Percentiles rank a stretch among this genome's conserved stretches.
Evolutionary conservation across 495 filamentous ascomycete species (phyloP).

Genomic region (Talaromyces liani): DNA sequence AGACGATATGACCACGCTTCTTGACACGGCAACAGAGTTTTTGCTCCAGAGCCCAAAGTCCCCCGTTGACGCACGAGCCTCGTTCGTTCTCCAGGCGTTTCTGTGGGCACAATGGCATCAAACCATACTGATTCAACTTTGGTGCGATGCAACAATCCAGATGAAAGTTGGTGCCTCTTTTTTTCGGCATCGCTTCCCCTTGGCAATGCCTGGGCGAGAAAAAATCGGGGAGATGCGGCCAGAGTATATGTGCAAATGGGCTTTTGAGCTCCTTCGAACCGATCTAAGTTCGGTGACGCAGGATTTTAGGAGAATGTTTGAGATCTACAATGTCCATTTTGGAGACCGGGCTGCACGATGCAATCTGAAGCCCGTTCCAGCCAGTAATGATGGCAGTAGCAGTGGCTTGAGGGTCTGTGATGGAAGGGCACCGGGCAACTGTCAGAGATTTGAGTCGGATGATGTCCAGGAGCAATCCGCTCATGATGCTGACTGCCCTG

Average conservation of each 20-base stretch:
- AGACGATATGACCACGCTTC: not conserved
- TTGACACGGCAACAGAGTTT: not conserved
- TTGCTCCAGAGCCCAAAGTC: not conserved
- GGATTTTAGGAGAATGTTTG: not conserved
- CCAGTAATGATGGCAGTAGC: slow-evolving; percentile 7
- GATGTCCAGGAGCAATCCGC: slow-evolving; percentile 11
- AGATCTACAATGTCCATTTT: not conserved
- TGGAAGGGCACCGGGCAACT: slow-evolving; percentile 6
- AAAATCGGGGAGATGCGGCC: not conserved
- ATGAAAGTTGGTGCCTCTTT: not conserved
- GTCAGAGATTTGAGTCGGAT: slow-evolving; percentile 13
- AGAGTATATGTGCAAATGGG: slow-evolving; percentile 15
- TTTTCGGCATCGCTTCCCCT: not conserved
- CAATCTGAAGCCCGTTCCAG: not conserved
- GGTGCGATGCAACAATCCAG: not conserved
- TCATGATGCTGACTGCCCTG: slow-evolving; percentile 8
- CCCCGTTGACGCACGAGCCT: not conserved
- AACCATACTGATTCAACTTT: slow-evolving; percentile 11
- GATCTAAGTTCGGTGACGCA: not conserved
- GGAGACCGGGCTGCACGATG: slow-evolving; percentile 5
- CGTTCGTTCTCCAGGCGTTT: slow-evolving; percentile 11
- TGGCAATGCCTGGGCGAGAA: not conserved
- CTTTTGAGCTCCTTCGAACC: slow-evolving; percentile 12
- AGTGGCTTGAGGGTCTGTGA: slow-evolving; percentile 8
- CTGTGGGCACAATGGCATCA: slow-evolving; percentile 15